A percentile compares a stretch with the other conserved stretches of the same genome.
Conservation (phyloP, 768 basidiomycete genomes). For the Tephrocybe sp. region DNA sequence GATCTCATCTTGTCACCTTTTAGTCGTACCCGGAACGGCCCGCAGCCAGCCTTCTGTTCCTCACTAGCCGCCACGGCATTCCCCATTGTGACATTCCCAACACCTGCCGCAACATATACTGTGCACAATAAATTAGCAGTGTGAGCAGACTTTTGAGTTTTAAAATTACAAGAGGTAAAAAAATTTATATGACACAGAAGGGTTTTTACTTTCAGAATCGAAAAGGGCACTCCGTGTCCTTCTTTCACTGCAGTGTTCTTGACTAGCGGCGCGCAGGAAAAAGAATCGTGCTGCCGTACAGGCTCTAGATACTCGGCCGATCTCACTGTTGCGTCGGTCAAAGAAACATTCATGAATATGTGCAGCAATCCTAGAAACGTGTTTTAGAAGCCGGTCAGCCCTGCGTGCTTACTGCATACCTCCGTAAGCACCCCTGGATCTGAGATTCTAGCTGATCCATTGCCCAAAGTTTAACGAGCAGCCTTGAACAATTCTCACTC, state of each 20-base stretch:
- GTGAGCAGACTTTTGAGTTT: too few relatives aligned
- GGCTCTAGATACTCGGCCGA: not conserved
- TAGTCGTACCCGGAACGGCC: conserved; percentile 19
- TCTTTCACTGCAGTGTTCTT: not conserved
- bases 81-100: not conserved
- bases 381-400: not conserved
- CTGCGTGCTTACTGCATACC: not conserved
- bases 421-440: not conserved
- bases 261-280: too few relatives aligned
- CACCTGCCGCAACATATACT: not conserved
- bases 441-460: conserved; percentile 8
- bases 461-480: conserved; percentile 9
- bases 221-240: conserved; percentile 4
- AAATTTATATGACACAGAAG: conserved; percentile 16
- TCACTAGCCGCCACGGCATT: conserved; percentile 6
- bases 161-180: conserved; percentile 12
- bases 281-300: conserved; percentile 6
- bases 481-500: not conserved
- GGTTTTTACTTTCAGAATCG: conserved; percentile 9
- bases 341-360: not conserved
- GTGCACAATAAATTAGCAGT: too few relatives aligned
- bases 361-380: conserved; percentile 1
- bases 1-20: conserved; percentile 17
- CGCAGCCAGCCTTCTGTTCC: conserved; percentile 16
- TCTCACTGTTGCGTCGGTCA: not conserved